Base-by-base conservation (phyloP, 305 asterid species). In the Ajuga reptans region DNA sequence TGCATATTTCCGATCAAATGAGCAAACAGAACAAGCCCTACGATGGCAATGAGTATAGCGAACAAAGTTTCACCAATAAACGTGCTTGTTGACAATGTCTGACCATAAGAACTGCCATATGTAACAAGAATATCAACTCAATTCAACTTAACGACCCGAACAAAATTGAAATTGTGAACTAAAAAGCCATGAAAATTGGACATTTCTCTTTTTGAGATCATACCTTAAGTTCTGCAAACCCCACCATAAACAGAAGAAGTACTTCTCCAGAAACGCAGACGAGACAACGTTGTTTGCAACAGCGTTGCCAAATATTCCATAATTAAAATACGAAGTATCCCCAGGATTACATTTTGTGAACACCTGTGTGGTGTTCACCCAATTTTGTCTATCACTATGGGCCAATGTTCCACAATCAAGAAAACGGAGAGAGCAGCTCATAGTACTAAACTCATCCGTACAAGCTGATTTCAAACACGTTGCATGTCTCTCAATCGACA, bases 181-280 rank as follows among this genome's bases (percentile, higher is more conserved):
- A 36, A 3, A 36, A 9, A 36, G 9, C 8, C 8, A 4, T 36
- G 2, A 36, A 36, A 36, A 5, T 36, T 6, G 11, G 8, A 0
- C n/a, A 8, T 39, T 8, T 39, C n/a, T 39, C 1, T 39, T 7
- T 16, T 60, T 9, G 46, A n/a, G 16, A 9, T 17, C 70, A 55
- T 79, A 90, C 95, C 97, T 90, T 37, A 90, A 77, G 71, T 90
- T 88, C 60, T 86, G 93, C 56, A 90, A 81, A 51, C 97, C 97
- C 97, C 97, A 90, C 97, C 97, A 90, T 64, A 90, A 82, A 47
- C 97, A 88, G 78, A 88, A 90, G 73, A 90, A 84, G 82, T 86
- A 88, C 86, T 90, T 90, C 54, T 85, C 87, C n/a, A 88, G 62
- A 66, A 90, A 90, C 18, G 57, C 15, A 53, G 91, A 77, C 0